These are phyloP conservation scores for Paraphysoderma sedebokerense DNA, from an alignment of 371 early-diverging fungal genomes.

Conservation along the genomic window DNA sequence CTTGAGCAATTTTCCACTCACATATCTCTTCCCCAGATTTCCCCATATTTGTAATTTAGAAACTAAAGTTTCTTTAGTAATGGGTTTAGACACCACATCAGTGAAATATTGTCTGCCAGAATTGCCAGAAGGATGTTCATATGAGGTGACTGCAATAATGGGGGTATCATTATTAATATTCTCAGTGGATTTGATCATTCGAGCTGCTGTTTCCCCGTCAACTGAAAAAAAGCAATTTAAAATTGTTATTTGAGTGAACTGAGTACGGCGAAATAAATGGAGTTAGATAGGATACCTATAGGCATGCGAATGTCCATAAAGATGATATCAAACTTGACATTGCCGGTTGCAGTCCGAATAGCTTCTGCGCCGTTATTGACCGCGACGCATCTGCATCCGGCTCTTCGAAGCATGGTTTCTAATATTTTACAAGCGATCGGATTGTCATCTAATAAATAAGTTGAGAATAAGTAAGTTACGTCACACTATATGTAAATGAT, in stretches of 20 bases:
- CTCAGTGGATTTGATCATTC: conserved; percentile 82
- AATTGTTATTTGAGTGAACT: neutral
- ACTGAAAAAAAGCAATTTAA: conserved; percentile 22
- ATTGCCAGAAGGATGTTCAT: no score
- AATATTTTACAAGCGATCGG: conserved; percentile 71
- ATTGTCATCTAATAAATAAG: conserved; percentile 85
- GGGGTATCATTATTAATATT: conserved; percentile 57
- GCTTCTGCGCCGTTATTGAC: conserved; percentile 83
- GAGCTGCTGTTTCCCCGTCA: conserved; percentile 74
- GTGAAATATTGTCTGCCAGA: no score
- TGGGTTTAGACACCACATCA: no score
- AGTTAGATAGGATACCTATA: conserved; percentile 39
- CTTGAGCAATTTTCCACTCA: no score
- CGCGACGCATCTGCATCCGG: conserved; percentile 58
- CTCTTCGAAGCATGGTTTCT: conserved; percentile 54
- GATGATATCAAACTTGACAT: conserved; percentile 72
- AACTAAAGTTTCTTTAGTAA: no score
- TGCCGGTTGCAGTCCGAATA: conserved; percentile 69
- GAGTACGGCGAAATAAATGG: neutral
- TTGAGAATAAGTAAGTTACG: no score
- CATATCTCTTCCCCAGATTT: no score
- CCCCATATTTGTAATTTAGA: no score
- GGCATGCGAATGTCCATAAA: conserved; percentile 91
- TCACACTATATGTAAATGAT: no score
- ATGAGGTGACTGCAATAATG: conserved; percentile 52